Percentiles rank a stretch among this genome's conserved stretches.
Evolutionary conservation across 1,139 yeast genomes (phyloP).

Genomic region (Pichia sp.): DNA sequence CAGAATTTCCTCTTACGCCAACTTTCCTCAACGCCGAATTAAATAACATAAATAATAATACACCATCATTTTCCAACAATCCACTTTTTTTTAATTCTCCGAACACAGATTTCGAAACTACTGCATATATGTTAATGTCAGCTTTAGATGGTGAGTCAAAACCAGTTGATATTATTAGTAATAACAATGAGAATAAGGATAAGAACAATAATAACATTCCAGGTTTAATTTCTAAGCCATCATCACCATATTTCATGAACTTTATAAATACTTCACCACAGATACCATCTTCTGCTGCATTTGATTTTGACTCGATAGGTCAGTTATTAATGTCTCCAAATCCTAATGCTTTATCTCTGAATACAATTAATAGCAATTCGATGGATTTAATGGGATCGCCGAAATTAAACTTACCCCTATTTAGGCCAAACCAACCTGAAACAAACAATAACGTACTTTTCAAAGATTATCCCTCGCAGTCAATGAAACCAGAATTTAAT

Average conservation of each 20-base stretch:
- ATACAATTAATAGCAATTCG: no score
- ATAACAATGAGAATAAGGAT: not conserved
- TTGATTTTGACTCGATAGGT: slow-evolving; percentile 13
- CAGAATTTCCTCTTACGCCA: slow-evolving; percentile 7
- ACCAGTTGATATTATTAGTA: not conserved
- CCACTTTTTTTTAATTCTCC: not conserved
- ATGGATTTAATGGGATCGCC: no score
- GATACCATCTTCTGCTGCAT: slow-evolving; percentile 1
- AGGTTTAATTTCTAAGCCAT: not conserved
- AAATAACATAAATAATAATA: not conserved
- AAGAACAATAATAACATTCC: not conserved
- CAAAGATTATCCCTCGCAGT: no score
- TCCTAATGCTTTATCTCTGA: not conserved
- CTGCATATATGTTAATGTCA: slow-evolving; percentile 12
- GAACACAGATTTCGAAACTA: slow-evolving; percentile 11
- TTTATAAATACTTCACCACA: not conserved
- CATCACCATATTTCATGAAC: not conserved
- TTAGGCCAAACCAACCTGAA: no score
- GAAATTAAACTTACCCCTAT: no score
- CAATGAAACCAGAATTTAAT: no score
- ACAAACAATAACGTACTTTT: no score
- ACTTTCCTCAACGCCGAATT: slow-evolving; percentile 5
- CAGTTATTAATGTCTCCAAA: slow-evolving; percentile 13
- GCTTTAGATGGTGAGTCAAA: not conserved
- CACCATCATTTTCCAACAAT: no score